These are phyloP conservation scores for Aspergillus intermedius DNA, from an alignment of 2,329 filamentous ascomycete species.

Conservation along the genomic window DNA sequence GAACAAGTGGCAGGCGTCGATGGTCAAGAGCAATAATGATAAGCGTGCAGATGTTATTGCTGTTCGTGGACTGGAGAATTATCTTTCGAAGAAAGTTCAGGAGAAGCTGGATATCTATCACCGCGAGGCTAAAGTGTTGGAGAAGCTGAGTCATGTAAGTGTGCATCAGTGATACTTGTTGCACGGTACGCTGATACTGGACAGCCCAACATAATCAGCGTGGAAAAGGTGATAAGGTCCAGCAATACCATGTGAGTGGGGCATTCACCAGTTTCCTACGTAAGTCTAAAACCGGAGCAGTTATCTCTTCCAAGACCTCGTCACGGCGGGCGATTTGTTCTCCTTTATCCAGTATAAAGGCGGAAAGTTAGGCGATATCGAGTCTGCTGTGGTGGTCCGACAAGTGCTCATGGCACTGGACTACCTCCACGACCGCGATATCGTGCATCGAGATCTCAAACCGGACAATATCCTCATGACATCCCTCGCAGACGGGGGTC, in stretches of 20 bases:
- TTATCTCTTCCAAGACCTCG: constrained; percentile 56
- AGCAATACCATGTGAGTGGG: constrained; percentile 43
- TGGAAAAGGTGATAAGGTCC: constrained; percentile 53
- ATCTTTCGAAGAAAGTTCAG: constrained; percentile 16
- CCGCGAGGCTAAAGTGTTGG: constrained; percentile 43
- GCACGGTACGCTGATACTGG: background rate
- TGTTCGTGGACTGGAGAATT: constrained; percentile 6
- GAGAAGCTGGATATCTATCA: constrained; percentile 27
- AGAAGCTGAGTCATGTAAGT: constrained; percentile 47
- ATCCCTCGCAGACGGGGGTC: constrained; percentile 43
- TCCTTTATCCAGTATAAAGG: constrained; percentile 51
- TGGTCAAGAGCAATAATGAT: background rate
- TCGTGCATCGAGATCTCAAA: constrained; percentile 58
- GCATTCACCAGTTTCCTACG: too few species aligned
- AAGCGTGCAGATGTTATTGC: constrained; percentile 6
- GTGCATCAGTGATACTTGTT: background rate
- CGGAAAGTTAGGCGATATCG: constrained; percentile 41
- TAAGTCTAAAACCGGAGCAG: constrained; percentile 24
- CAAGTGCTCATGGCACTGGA: constrained; percentile 54
- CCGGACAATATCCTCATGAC: constrained; percentile 59
- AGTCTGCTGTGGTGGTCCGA: constrained; percentile 48
- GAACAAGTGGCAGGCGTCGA: background rate
- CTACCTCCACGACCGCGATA: constrained; percentile 49
- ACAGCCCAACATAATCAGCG: constrained; percentile 53
- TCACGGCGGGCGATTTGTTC: constrained; percentile 55